A percentile compares a stretch with the other conserved stretches of the same genome.
Conservation (phyloP, 1,139 yeast genomes). For the Yamadazyma sp. region DNA sequence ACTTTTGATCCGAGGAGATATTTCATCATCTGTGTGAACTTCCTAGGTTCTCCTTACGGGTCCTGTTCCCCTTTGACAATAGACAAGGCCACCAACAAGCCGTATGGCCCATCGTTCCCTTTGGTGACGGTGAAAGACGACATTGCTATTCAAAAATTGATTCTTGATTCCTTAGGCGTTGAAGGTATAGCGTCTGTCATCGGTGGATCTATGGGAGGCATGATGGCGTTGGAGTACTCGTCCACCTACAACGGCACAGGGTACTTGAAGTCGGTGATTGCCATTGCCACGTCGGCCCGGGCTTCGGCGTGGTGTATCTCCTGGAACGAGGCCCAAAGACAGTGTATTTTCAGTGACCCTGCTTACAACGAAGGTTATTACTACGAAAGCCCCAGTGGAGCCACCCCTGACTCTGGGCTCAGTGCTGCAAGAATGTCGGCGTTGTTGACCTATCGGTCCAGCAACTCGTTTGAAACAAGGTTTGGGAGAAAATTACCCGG, state of each 20-base stretch:
- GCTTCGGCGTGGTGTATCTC: slow-evolving; percentile 98
- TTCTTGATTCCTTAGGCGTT: slow-evolving; percentile 75
- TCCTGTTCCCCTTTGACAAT: slow-evolving; percentile 86
- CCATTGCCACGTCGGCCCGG: slow-evolving; percentile 90
- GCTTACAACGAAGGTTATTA: slow-evolving; percentile 85
- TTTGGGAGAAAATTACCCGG: slow-evolving; percentile 78
- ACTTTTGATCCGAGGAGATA: slow-evolving; percentile 91
- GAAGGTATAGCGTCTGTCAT: slow-evolving; percentile 77
- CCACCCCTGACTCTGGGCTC: slow-evolving; percentile 78
- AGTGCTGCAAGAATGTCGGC: slow-evolving; percentile 99
- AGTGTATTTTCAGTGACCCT: slow-evolving; percentile 92
- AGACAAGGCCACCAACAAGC: slow-evolving; percentile 68
- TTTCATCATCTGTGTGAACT: slow-evolving; percentile 82
- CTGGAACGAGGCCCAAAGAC: slow-evolving; percentile 98
- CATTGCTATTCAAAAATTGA: slow-evolving; percentile 72
- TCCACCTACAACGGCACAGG: slow-evolving; percentile 65
- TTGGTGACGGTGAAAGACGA: slow-evolving; percentile 91
- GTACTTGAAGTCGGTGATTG: slow-evolving; percentile 72
- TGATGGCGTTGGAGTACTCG: slow-evolving; percentile 86
- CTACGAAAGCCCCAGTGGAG: slow-evolving; percentile 57
- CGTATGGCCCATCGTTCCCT: slow-evolving; percentile 95
- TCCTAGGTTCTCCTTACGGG: slow-evolving; percentile 95
- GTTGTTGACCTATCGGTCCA: slow-evolving; percentile 82
- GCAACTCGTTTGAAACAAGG: slow-evolving; percentile 87
- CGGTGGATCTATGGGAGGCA: slow-evolving; percentile 99